Percentiles rank a stretch among this genome's conserved stretches.
Evolutionary conservation across 2,329 filamentous ascomycete species (phyloP).

Genomic region (Fusarium sp.): DNA sequence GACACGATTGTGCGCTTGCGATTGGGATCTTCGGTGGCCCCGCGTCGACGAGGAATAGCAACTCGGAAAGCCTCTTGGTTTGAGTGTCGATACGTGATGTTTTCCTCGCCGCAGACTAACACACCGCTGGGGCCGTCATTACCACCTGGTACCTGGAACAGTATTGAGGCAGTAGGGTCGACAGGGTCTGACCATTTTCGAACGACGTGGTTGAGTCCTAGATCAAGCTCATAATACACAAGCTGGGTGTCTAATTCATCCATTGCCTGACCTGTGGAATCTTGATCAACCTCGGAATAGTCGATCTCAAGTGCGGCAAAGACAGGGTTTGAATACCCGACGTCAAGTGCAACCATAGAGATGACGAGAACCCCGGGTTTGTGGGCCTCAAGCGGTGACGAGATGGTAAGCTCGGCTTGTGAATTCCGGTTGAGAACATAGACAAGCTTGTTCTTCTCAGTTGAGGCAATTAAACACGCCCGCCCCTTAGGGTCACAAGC

Average conservation of each 20-base stretch:
- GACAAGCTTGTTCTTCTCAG: slow-evolving; percentile 99
- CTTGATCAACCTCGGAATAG: slow-evolving; percentile 90
- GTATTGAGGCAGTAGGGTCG: slow-evolving; percentile 85
- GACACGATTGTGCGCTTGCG: slow-evolving; percentile 88
- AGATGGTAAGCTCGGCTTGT: slow-evolving; percentile 95
- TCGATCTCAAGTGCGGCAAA: slow-evolving; percentile 96
- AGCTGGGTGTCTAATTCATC: slow-evolving; percentile 87
- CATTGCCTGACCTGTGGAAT: slow-evolving; percentile 84
- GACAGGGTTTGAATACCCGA: slow-evolving; percentile 96
- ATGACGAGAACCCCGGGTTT: slow-evolving; percentile 92
- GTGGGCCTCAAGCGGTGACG: slow-evolving; percentile 95
- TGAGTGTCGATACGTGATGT: slow-evolving; percentile 95
- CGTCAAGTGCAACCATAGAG: slow-evolving; percentile 87
- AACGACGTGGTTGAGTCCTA: slow-evolving; percentile 96
- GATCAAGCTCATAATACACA: slow-evolving; percentile 97
- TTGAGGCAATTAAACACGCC: slow-evolving; percentile 91
- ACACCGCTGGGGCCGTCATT: slow-evolving; percentile 95
- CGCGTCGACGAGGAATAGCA: slow-evolving; percentile 86
- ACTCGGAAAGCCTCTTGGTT: slow-evolving; percentile 92
- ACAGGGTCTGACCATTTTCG: slow-evolving; percentile 96
- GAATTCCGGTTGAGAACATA: slow-evolving; percentile 97
- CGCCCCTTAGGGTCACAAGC: slow-evolving; percentile 95
- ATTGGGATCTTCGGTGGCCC: slow-evolving; percentile 90
- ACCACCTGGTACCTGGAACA: slow-evolving; percentile 96
- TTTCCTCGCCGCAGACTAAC: slow-evolving; percentile 93